Conservation (phyloP, 306 rosid genomes). For the Quercus mongolica region DNA sequence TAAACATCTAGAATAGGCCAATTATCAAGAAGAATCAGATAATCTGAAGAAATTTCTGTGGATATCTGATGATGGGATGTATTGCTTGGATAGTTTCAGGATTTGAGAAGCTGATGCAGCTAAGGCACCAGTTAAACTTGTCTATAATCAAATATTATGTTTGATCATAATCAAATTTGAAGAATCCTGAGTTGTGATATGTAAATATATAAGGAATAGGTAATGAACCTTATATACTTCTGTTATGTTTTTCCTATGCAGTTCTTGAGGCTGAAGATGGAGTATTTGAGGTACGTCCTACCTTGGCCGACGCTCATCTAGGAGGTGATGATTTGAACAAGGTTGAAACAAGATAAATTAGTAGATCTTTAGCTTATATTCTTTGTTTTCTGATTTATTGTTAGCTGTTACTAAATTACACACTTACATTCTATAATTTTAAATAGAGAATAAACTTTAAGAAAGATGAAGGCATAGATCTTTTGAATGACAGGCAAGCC, state of each 20-base stretch:
- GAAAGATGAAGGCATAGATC: slow-evolving; percentile 81
- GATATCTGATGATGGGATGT: too few relatives aligned
- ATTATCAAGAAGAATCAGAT: too few relatives aligned
- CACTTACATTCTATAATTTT: neutral
- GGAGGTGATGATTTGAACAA: slow-evolving; percentile 97
- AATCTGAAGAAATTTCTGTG: too few relatives aligned
- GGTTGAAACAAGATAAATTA: slow-evolving; percentile 26
- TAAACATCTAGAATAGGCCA: too few relatives aligned
- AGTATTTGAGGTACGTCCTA: slow-evolving; percentile 85
- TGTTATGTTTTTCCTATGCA: neutral
- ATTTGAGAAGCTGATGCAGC: too few relatives aligned
- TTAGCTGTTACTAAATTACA: neutral
- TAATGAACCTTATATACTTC: too few relatives aligned
- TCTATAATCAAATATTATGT: too few relatives aligned
- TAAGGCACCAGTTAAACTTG: too few relatives aligned
- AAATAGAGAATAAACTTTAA: slow-evolving; percentile 71
- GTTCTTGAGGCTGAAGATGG: slow-evolving; percentile 96
- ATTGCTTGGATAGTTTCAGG: too few relatives aligned
- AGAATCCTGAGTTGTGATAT: too few relatives aligned
- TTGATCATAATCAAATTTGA: too few relatives aligned
- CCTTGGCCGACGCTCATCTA: slow-evolving; percentile 90
- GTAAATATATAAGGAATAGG: too few relatives aligned
- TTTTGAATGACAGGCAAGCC: slow-evolving; percentile 89
- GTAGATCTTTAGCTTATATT: neutral
- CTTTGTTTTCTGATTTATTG: neutral